phyloP scores from a whole-genome alignment of 768 basidiomycete species.

The Termitomyces titanicus region DNA sequence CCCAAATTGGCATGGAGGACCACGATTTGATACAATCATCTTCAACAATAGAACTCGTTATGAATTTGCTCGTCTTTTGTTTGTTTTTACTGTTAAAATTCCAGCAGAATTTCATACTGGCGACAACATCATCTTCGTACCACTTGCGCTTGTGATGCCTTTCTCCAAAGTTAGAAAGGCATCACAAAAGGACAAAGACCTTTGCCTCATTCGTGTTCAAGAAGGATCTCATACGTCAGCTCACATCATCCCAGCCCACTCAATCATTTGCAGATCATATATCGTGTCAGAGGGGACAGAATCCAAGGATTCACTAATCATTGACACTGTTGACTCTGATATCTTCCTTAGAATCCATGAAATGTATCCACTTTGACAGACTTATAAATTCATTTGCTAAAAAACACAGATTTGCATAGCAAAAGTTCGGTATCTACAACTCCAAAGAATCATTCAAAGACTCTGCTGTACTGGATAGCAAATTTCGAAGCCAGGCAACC shows the following conservation, averaged over 20 bases:
- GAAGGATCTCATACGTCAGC: background rate
- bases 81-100: slow-evolving; percentile 2
- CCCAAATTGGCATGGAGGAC: background rate
- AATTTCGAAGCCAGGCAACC: no score
- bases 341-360: background rate
- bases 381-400: no score
- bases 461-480: no score
- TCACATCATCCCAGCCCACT: background rate
- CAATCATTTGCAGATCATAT: background rate
- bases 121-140: background rate
- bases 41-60: background rate
- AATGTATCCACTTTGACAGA: background rate
- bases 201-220: background rate
- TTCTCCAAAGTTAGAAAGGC: background rate
- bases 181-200: background rate
- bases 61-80: slow-evolving; percentile 1
- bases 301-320: background rate
- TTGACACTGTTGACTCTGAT: slow-evolving; percentile 1
- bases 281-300: background rate
- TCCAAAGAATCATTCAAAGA: no score
- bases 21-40: background rate
- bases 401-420: no score
- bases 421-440: no score
- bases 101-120: background rate
- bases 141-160: slow-evolving; percentile 1